Percentiles rank a stretch among this genome's conserved stretches.
phyloP scores from a whole-genome alignment of 495 filamentous ascomycete genomes.

The Massariosphaeria phaeospora region DNA sequence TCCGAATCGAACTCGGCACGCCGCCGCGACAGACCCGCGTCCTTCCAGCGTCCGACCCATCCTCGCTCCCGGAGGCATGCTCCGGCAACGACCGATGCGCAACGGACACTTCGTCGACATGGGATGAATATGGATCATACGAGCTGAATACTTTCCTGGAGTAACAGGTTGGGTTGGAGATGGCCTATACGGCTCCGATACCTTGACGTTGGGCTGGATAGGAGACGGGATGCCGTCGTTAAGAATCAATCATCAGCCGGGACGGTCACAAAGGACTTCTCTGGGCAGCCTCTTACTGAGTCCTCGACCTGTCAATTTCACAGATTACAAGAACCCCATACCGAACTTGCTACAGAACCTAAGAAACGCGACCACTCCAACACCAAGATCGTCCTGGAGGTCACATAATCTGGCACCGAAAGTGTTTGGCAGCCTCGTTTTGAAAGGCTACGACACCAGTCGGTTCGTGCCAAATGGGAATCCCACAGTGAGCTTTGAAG shows the following conservation, averaged over 20 bases:
- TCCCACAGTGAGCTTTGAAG: conserved; percentile 35
- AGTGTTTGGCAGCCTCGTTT: conserved; percentile 35
- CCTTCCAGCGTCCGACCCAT: conserved; percentile 24
- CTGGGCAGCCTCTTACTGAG: conserved; percentile 37
- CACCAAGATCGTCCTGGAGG: conserved; percentile 39
- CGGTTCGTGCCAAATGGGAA: conserved; percentile 35
- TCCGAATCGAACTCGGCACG: conserved; percentile 30
- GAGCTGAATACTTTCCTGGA: conserved; percentile 31
- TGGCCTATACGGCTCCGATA: conserved; percentile 38
- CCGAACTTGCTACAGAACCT: conserved; percentile 36
- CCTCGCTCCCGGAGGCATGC: conserved; percentile 39
- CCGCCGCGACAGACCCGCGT: conserved; percentile 27
- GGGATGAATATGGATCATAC: conserved; percentile 39
- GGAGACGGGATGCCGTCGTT: conserved; percentile 33
- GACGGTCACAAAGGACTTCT: conserved; percentile 34
- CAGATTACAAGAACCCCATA: conserved; percentile 30
- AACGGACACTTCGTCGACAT: conserved; percentile 48
- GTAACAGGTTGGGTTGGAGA: conserved; percentile 31
- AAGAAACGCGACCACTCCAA: conserved; percentile 30
- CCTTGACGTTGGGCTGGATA: conserved; percentile 30
- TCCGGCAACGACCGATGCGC: conserved; percentile 41
- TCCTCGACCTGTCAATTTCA: conserved; percentile 40
- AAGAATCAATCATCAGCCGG: conserved; percentile 32
- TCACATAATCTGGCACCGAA: conserved; percentile 31
- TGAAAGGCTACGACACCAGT: conserved; percentile 39